Percentiles rank a stretch among this genome's conserved stretches.
Conservation (phyloP, 2,329 filamentous ascomycete species). For the Gnomoniopsis sp. region DNA sequence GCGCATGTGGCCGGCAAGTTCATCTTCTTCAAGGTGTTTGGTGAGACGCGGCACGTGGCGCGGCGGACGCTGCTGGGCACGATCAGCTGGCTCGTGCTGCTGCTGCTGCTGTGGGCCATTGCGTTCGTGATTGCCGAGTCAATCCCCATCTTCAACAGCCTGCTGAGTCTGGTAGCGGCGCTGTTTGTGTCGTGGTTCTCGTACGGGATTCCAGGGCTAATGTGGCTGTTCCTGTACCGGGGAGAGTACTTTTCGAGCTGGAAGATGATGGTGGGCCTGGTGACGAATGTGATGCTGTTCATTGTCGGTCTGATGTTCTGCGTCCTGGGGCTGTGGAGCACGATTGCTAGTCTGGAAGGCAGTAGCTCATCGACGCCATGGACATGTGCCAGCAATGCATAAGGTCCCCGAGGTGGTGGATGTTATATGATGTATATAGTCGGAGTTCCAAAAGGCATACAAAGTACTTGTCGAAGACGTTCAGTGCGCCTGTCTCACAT, state of each 20-base stretch:
- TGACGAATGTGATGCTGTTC: slow-evolving; percentile 29
- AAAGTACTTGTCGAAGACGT: not conserved
- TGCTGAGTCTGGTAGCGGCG: slow-evolving; percentile 60
- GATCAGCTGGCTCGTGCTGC: slow-evolving; percentile 57
- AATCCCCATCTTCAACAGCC: slow-evolving; percentile 65
- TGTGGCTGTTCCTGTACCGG: slow-evolving; percentile 46
- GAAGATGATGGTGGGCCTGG: slow-evolving; percentile 30
- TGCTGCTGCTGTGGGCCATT: slow-evolving; percentile 52
- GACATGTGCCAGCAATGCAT: slow-evolving; percentile 31
- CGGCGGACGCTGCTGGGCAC: slow-evolving; percentile 48
- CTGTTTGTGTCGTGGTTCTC: slow-evolving; percentile 69
- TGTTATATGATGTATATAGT: not conserved
- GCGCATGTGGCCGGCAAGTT: slow-evolving; percentile 65
- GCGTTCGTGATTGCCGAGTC: slow-evolving; percentile 67
- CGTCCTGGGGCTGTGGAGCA: slow-evolving; percentile 37
- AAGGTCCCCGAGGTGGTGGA: not conserved
- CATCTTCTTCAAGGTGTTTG: slow-evolving; percentile 62
- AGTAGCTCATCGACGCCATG: slow-evolving; percentile 31
- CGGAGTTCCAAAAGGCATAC: not conserved
- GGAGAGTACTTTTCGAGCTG: slow-evolving; percentile 35
- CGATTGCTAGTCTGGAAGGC: slow-evolving; percentile 32
- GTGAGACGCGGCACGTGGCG: slow-evolving; percentile 52
- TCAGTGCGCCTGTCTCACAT: too few species aligned
- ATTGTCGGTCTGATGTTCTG: slow-evolving; percentile 34
- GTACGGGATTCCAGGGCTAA: slow-evolving; percentile 43